A percentile compares a stretch with the other conserved stretches of the same genome.
phyloP scores from a whole-genome alignment of 2,329 filamentous ascomycete genomes.

The Nothophoma quercina region DNA sequence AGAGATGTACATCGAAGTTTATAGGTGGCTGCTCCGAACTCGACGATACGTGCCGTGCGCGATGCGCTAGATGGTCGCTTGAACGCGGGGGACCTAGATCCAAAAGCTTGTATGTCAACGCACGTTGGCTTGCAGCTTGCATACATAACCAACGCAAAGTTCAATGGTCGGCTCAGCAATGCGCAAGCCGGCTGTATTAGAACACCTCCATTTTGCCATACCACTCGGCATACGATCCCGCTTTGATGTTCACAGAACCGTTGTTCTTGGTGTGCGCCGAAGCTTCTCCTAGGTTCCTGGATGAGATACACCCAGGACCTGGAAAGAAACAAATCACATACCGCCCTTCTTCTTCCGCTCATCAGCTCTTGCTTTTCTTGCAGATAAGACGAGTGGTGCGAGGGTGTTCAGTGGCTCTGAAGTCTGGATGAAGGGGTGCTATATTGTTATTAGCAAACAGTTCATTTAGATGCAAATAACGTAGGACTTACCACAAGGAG shows the following conservation, averaged over 20 bases:
- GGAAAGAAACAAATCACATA: constrained; percentile 41
- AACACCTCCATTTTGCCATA: constrained; percentile 32
- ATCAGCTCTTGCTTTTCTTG: constrained; percentile 82
- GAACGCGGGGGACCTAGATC: constrained; percentile 4
- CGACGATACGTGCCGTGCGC: constrained; percentile 3
- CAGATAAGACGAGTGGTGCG: constrained; percentile 85
- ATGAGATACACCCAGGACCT: constrained; percentile 36
- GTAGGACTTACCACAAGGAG: constrained; percentile 84
- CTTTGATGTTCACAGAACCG: constrained; percentile 27
- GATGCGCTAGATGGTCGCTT: constrained; percentile 1
- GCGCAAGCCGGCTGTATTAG: constrained; percentile 1
- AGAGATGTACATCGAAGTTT: constrained; percentile 9
- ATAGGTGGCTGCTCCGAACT: background rate
- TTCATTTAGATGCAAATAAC: background rate
- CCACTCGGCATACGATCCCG: constrained; percentile 40
- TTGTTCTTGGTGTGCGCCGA: constrained; percentile 27
- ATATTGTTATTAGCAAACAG: constrained; percentile 20
- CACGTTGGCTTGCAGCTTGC: background rate
- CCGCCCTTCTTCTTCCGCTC: constrained; percentile 66
- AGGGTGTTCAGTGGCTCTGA: constrained; percentile 69
- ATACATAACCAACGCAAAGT: constrained; percentile 1
- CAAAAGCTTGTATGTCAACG: constrained; percentile 4
- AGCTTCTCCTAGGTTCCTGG: constrained; percentile 33
- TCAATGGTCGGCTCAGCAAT: background rate
- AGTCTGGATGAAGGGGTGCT: constrained; percentile 60